Evolutionary conservation across 805 yeast species (phyloP), one percentile per base, ranked within the genome.

Genomic region (Starmerella kuoi): DNA sequence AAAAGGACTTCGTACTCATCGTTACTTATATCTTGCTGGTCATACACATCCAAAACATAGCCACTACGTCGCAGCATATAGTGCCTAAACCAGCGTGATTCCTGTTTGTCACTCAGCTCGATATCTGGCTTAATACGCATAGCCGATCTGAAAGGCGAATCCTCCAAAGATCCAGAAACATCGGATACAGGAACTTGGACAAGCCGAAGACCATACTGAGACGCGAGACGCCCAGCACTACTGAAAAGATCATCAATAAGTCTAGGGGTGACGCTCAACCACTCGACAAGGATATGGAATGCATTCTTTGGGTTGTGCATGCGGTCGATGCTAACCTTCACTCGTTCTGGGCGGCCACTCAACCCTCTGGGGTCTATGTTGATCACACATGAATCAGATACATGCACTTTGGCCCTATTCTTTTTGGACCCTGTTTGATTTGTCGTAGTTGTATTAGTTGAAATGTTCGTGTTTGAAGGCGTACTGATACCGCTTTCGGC

Each of bases 241-340:
- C 69, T 75, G 33, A 86, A 68, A 11, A 81, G 66, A 50, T 86
- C 94, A 45, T 86, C 95, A 38, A 84, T 75, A 25, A 83, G 64
- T 56, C 81, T 82, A 2, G 94, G 80, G 0, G 97, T 85, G 0
- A 94, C 77, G 46, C 81, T 84, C 25, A 88, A 63, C 99, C 99
- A 91, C 57, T 91, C 96, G 12, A 88, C 60, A 36, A 95, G 67
- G 25, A 91, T 71, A 55, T 88, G 97, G 64, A 78, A 91, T 56
- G 96, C 87, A 54, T 87, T 94, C 51, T 82, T 88, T 0, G 96
- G 95, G 56, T 87, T 88, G 58, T 86, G 95, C 3, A 87, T 87
- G 34, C 78, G 70, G 57, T 91, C 99, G 55, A 84, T 83, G 61
- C 88, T 96, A 1, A 91, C 85, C 5, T 76, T 75, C 35, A 86